Evolutionary conservation across 805 yeast species (phyloP).

Genomic region (Cyberlindnera americana): DNA sequence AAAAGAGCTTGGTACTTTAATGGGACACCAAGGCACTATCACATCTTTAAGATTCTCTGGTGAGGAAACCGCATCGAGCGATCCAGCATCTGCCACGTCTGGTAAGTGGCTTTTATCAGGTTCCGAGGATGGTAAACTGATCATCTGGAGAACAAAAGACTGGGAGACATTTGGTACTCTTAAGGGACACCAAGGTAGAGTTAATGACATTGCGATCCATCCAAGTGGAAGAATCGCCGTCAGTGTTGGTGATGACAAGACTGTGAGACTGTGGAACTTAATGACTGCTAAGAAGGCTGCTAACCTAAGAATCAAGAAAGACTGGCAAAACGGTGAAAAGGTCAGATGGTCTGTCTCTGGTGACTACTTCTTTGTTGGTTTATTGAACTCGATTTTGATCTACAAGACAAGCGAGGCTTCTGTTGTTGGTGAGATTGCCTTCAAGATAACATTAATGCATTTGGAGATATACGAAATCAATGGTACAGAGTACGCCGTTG

Average conservation of each 20-base stretch:
- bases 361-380: conserved; percentile 72
- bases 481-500: conserved; percentile 53
- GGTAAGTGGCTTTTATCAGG: conserved; percentile 91
- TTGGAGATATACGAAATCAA: conserved; percentile 48
- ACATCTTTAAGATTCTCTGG: conserved; percentile 70
- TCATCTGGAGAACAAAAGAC: conserved; percentile 93
- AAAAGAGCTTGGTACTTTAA: conserved; percentile 85
- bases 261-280: conserved; percentile 87
- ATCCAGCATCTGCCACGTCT: conserved; percentile 1
- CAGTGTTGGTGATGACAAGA: conserved; percentile 80
- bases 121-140: conserved; percentile 84
- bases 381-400: conserved; percentile 58
- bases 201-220: conserved; percentile 85
- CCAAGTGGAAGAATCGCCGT: conserved; percentile 88
- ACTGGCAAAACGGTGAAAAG: conserved; percentile 61
- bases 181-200: conserved; percentile 83
- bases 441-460: conserved; percentile 63
- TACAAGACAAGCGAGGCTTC: conserved; percentile 63
- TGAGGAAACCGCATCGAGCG: conserved; percentile 34
- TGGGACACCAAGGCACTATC: conserved; percentile 87
- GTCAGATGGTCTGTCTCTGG: conserved; percentile 70
- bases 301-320: conserved; percentile 63
- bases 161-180: conserved; percentile 90
- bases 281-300: conserved; percentile 97
- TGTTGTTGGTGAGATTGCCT: conserved; percentile 48